These are phyloP conservation scores for Penicillium sp. DNA, from an alignment of 2,329 filamentous ascomycete species.

Conservation along the genomic window DNA sequence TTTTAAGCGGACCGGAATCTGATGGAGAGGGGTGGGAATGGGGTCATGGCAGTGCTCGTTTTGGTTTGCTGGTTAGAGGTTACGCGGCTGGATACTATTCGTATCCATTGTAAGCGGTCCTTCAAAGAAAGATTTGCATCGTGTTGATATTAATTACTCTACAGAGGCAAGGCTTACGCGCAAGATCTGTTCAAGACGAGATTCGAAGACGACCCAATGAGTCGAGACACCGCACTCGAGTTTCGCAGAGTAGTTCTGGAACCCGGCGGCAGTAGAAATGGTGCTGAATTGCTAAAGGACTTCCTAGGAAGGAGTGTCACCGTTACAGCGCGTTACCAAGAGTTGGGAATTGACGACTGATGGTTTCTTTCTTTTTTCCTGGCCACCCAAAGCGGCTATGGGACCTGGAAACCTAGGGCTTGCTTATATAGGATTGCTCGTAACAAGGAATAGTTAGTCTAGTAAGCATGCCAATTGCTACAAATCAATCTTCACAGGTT, in stretches of 20 bases:
- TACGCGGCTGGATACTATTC: slow-evolving; percentile 4
- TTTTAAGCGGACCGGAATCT: neutral
- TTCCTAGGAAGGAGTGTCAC: neutral
- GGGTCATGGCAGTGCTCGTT: slow-evolving; percentile 1
- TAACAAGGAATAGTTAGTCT: no score
- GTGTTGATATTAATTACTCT: neutral
- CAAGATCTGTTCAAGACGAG: slow-evolving; percentile 2
- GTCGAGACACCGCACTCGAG: neutral
- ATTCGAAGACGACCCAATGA: neutral
- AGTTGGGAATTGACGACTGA: neutral
- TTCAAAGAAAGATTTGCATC: neutral
- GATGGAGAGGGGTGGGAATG: neutral
- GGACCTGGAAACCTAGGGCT: no score
- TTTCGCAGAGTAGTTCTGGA: slow-evolving; percentile 3
- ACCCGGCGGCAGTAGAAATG: slow-evolving; percentile 1
- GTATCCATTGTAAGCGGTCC: neutral
- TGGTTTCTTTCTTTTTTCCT: no score
- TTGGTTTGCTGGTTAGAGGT: neutral
- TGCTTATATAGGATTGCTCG: no score
- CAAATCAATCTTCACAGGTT: no score
- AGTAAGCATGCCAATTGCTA: no score
- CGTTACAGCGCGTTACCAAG: neutral
- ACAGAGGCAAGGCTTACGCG: slow-evolving; percentile 5
- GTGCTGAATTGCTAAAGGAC: neutral
- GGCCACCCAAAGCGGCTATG: no score